phyloP scores from a whole-genome alignment of 495 filamentous ascomycete genomes.

The Penicilliopsis zonata region DNA sequence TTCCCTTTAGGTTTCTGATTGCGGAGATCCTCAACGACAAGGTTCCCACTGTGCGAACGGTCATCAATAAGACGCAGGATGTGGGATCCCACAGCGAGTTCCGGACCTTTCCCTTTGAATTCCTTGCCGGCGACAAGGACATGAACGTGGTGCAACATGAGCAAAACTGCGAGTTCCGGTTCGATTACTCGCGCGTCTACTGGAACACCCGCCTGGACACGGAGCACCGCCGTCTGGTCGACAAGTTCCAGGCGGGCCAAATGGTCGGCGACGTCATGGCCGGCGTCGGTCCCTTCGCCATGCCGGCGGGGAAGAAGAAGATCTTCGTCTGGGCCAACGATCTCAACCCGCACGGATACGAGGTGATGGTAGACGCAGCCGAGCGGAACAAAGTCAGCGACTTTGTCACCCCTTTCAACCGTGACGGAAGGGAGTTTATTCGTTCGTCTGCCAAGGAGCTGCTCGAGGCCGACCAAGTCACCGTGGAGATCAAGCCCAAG shows the following conservation, averaged over 20 bases:
- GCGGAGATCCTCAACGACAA: conserved; percentile 82
- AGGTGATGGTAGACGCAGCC: conserved; percentile 56
- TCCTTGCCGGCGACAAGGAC: conserved; percentile 70
- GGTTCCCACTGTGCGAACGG: conserved; percentile 64
- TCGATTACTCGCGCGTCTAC: conserved; percentile 70
- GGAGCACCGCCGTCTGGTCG: conserved; percentile 73
- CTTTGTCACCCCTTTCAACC: conserved; percentile 67
- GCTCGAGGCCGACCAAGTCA: conserved; percentile 34
- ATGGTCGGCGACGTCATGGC: conserved; percentile 97
- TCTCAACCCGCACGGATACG: conserved; percentile 81
- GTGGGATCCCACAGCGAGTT: conserved; percentile 77
- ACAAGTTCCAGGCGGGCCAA: conserved; percentile 68
- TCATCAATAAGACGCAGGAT: conserved; percentile 90
- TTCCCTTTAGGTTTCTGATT: conserved; percentile 74
- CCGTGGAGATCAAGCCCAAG: conserved; percentile 29
- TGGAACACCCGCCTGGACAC: conserved; percentile 89
- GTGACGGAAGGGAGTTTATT: conserved; percentile 76
- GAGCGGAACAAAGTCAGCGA: conserved; percentile 64
- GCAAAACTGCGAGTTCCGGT: conserved; percentile 35
- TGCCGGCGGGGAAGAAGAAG: conserved; percentile 78
- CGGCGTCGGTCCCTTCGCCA: conserved; percentile 88
- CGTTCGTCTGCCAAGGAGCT: conserved; percentile 50
- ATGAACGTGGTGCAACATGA: conserved; percentile 63
- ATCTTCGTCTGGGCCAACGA: conserved; percentile 98
- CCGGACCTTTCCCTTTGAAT: conserved; percentile 86